phyloP scores from a whole-genome alignment of 176 grass and related monocot species.

The Lolium multiflorum region DNA sequence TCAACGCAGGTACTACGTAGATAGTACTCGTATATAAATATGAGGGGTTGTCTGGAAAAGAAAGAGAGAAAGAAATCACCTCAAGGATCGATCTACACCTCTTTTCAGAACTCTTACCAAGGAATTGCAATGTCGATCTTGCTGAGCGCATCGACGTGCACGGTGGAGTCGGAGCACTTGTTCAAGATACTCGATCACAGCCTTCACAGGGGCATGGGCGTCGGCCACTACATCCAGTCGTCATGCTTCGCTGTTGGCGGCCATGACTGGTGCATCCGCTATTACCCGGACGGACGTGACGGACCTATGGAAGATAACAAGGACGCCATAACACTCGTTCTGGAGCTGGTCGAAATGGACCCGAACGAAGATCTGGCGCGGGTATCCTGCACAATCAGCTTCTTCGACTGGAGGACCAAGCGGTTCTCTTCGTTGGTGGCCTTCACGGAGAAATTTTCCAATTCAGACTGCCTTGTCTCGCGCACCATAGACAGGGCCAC shows the following conservation, averaged over 20 bases:
- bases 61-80: too few species aligned
- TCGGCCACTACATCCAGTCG: too few species aligned
- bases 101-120: not conserved
- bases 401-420: not conserved
- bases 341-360: not conserved
- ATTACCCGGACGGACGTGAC: not conserved
- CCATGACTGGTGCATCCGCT: not conserved
- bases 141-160: not conserved
- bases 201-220: too few species aligned
- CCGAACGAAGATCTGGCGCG: not conserved
- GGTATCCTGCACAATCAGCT: constrained; percentile 1
- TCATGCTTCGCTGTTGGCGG: not conserved
- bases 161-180: not conserved
- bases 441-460: not conserved
- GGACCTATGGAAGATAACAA: not conserved
- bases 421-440: not conserved
- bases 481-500: not conserved
- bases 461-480: not conserved
- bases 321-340: not conserved
- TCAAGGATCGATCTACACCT: not conserved
- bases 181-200: not conserved
- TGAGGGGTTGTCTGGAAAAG: too few species aligned
- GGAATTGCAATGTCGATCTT: not conserved
- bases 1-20: too few species aligned
- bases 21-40: too few species aligned